phyloP scores from a whole-genome alignment of 176 grass and related monocot species.

The Rhipidocladum racemiflorum region DNA sequence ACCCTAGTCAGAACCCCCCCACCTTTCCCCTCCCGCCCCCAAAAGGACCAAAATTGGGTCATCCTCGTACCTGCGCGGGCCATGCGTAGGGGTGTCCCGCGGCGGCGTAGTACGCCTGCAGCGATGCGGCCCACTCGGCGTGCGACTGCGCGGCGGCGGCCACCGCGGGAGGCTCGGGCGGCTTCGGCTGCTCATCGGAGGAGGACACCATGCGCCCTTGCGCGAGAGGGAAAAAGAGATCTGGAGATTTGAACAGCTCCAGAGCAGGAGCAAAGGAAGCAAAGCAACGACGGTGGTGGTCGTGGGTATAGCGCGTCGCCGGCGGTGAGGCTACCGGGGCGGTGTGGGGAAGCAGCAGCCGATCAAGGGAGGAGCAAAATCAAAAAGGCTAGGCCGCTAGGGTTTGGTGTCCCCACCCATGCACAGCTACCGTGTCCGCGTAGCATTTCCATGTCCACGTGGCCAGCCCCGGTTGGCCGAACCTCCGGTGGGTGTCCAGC shows the following conservation, averaged over 20 bases:
- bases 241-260: slow-evolving; percentile 11
- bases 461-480: background rate
- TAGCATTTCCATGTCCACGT: background rate
- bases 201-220: slow-evolving; percentile 37
- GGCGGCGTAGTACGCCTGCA: slow-evolving; percentile 62
- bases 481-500: background rate
- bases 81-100: slow-evolving; percentile 60
- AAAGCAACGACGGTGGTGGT: slow-evolving; percentile 2
- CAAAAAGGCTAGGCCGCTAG: slow-evolving; percentile 49
- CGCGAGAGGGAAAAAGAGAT: background rate
- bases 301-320: slow-evolving; percentile 29
- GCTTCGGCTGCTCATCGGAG: slow-evolving; percentile 73
- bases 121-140: slow-evolving; percentile 55
- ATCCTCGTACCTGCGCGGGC: slow-evolving; percentile 60
- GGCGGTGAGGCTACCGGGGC: slow-evolving; percentile 48
- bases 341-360: slow-evolving; percentile 35
- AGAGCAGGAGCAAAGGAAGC: background rate
- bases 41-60: background rate
- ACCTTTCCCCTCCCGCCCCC: background rate
- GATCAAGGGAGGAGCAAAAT: slow-evolving; percentile 17
- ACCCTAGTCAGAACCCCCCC: slow-evolving; percentile 36
- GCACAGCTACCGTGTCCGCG: slow-evolving; percentile 9
- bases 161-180: slow-evolving; percentile 45
- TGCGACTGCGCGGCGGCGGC: slow-evolving; percentile 23
- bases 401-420: slow-evolving; percentile 25